Evolutionary conservation across 179 eudicot species (phyloP), one percentile per base, ranked within the genome.

Genomic region (Drosera spatulata): DNA sequence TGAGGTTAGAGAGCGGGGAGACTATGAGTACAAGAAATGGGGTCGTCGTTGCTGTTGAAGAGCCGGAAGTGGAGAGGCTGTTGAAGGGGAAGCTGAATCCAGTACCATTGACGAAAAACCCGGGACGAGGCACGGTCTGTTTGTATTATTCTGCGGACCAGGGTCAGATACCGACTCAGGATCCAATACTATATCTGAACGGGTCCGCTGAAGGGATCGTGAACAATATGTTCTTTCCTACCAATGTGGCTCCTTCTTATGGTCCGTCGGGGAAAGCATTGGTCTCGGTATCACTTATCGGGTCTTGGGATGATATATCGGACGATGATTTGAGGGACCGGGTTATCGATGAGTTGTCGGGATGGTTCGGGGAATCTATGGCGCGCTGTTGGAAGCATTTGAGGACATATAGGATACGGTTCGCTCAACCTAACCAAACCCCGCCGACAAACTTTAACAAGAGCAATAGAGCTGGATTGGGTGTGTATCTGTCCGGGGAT

Each of bases 151-250:
- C 85, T 0, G 56, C 81, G 12, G 85, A 84, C n/a, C 59, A 3
- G 37, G 63, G 57, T 9, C 69, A 67, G 49, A 53, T 89, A 10
- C 96, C 96, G 7, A 71, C 67, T 3, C 41, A 56, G 3, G 88
- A 93, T 58, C 96, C 99, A 41, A 75, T 89, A 3, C 48, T 93
- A 75, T 81, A 71, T 45, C 70, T 93, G 2, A 93, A 93, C 33
- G 96, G 99, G 59, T 84, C 99, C 50, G 93, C 90, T 4, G 71
- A 57, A 6, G 99, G 99, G 66, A 82, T 93, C 8, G 90, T 93
- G 65, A 93, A 93, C 61, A 93, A 93, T 22, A 89, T 93, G 99
- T 93, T 93, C 47, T 89, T 89, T 12, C 85, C 95, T 0, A 93
- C 93, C 8, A 86, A 86, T 69, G 97, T 93, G 61, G 93, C 85